A percentile compares a stretch with the other conserved stretches of the same genome.
phyloP scores from a whole-genome alignment of 495 filamentous ascomycete genomes.

The Aspergillus haitiensis region DNA sequence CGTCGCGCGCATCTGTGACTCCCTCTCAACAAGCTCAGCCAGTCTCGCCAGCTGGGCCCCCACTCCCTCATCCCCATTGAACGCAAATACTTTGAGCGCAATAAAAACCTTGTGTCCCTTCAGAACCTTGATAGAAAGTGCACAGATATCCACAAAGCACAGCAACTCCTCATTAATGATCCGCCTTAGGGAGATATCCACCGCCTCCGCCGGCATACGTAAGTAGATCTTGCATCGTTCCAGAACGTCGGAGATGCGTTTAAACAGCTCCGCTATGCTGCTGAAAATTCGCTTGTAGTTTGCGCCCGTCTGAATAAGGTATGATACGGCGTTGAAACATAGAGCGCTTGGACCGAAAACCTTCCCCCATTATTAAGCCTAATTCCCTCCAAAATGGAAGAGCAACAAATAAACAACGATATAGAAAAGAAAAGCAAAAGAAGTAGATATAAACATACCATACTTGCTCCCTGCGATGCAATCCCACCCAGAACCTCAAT shows the following conservation, averaged over 20 bases:
- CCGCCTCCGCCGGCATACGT: conserved; percentile 25
- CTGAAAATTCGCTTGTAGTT: conserved; percentile 35
- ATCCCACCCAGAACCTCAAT: conserved; percentile 3
- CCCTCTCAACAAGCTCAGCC: conserved; percentile 16
- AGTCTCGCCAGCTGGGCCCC: conserved; percentile 24
- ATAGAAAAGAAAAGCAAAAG: too few relatives aligned
- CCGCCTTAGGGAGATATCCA: conserved; percentile 26
- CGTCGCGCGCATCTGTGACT: conserved; percentile 5
- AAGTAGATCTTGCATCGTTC: conserved; percentile 33
- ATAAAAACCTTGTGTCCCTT: conserved; percentile 29
- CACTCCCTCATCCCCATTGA: conserved; percentile 29
- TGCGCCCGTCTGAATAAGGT: conserved; percentile 28
- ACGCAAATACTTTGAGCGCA: conserved; percentile 32
- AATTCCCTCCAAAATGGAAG: not conserved
- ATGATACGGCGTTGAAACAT: conserved; percentile 32
- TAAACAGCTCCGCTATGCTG: conserved; percentile 27
- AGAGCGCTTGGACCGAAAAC: conserved; percentile 27
- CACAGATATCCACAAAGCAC: conserved; percentile 32
- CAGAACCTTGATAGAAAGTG: conserved; percentile 28
- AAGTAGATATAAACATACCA: not conserved
- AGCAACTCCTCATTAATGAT: conserved; percentile 33
- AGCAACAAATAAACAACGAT: too few relatives aligned
- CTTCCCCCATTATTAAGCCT: not conserved
- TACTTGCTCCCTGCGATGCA: not conserved
- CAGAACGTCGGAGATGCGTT: conserved; percentile 28